Base-by-base conservation (phyloP, 2,329 filamentous ascomycete species). In the Scedosporium boydii region DNA sequence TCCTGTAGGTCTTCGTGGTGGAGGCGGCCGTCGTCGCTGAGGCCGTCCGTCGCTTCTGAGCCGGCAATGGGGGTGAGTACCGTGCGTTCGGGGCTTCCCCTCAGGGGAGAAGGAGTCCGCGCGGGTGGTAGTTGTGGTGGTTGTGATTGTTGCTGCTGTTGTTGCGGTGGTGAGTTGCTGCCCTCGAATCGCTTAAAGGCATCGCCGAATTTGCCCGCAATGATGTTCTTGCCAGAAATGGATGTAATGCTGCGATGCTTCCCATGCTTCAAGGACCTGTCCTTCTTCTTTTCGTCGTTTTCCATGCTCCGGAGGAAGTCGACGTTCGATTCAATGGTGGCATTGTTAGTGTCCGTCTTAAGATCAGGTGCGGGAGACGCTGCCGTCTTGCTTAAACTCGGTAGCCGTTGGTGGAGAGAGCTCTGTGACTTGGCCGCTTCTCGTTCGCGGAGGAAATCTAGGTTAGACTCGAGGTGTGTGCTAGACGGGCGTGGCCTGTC, bases 141-240 rank as follows among this genome's bases (percentile, higher is more conserved):
- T 73, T 34, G 66, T 69, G 70, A 64, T 73, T 21, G 34, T 38
- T 12, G 34, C 3, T 38, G 34, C 34, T 38, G 34, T 6, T 38
- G 34, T 38, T 38, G 29, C 41, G 3, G 42, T 10, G 59, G 44
- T 2, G 59, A 29, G 42, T 63, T 74, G 64, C 79, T 82, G 26
- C 78, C 81, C 73, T 99, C 95, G 68, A 98, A 98, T 5, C 89
- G 84, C 70, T 93, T 91, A 76, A 98, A 97, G 3, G 93, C 93
- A 69, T 97, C 93, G 0, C 93, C 91, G 72, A 98, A 97, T 68
- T 89, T 91, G 26, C 92, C 90, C 4, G 87, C 88, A n/a, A 97
- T 79, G 44, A 96, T 85, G 63, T 86, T 90, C 74, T 95, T 96
- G 27, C 86, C 86, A 6, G 88, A 86, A 18, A 91, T 75, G 0